Evolutionary conservation across 2,329 filamentous ascomycete genomes (phyloP), one percentile per base, ranked within the genome.

Genomic region (Nemania bipapillata): DNA sequence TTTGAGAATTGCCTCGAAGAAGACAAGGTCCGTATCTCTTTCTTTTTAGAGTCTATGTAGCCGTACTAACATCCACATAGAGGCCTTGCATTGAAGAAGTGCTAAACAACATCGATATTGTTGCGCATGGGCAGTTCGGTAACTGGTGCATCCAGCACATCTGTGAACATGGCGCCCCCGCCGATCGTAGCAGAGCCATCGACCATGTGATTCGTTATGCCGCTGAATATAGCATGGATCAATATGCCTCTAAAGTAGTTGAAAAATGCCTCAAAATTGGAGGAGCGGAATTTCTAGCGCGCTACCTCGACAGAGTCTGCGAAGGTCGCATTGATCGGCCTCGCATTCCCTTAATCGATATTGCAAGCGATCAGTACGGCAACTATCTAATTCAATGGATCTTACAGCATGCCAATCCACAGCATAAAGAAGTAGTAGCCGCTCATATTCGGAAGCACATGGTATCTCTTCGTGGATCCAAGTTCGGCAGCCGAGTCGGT

Each of bases 71-170:
- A 59, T 56, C 35, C 57, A 63, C 71, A n/a, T 74, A 97, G 94
- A 94, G 96, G 68, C 94, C 94, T 53, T 97, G 96, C 78, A 97
- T 99, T 77, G 94, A 97, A 80, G 96, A 99, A 80, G 96, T 99
- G 45, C 88, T 99, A 65, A 89, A 88, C 69, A 97, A 96, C 79
- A 97, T 99, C 75, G 94, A 99, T 81, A 92, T 97, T 70, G 94
- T 99, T 77, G 92, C 96, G 67, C 95, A 97, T 79, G 96, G 96
- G 28, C 96, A 99, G 79, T 99, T 99, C 78, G 96, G 96, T 64
- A 99, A 99, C 80, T 99, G 96, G 96, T 99, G 96, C 83, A 98
- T 99, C 76, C 96, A 99, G 82, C 96, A 99, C 81, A 94, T 99
- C 75, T 99, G 96, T 81, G 96, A 99, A 81, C 96, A 99, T 78